phyloP scores from a whole-genome alignment of 495 filamentous ascomycete species.

The Jackrogersella multiformis region DNA sequence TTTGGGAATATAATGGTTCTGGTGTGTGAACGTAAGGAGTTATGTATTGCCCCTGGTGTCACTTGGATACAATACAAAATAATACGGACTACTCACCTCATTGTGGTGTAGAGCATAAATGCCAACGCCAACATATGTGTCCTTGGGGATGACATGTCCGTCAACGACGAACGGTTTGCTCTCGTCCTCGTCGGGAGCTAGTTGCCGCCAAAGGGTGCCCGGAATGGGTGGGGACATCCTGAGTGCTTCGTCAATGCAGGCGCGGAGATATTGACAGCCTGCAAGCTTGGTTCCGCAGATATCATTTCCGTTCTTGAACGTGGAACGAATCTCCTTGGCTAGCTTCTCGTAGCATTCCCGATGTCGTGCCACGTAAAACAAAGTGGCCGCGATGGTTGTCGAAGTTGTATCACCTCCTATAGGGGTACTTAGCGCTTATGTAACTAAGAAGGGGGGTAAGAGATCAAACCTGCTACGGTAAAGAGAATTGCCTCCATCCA shows the following conservation, averaged over 20 bases:
- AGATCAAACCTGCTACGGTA: constrained; percentile 20
- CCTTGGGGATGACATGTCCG: neutral
- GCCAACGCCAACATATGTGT: neutral
- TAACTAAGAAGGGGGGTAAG: neutral
- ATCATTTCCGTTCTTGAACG: constrained; percentile 49
- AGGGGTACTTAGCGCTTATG: neutral
- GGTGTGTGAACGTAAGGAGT: neutral
- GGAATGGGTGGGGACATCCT: constrained; percentile 64
- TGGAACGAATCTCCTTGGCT: constrained; percentile 48
- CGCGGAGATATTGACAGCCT: constrained; percentile 56
- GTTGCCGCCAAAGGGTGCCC: constrained; percentile 56
- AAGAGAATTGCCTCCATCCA: constrained; percentile 39
- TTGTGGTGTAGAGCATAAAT: neutral
- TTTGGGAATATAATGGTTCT: neutral
- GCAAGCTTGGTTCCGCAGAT: constrained; percentile 55
- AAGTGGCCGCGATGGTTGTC: constrained; percentile 2
- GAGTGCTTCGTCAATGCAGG: constrained; percentile 67
- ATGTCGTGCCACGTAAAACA: constrained; percentile 45
- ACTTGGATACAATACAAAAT: neutral
- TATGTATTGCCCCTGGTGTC: too few relatives aligned
- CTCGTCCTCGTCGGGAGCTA: neutral
- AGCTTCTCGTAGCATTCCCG: constrained; percentile 53
- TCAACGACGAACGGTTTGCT: neutral
- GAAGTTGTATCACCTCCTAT: constrained; percentile 33
- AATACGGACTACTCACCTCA: neutral